phyloP scores from a whole-genome alignment of 192 early-diverging fungal genomes.

The Umbelopsis sp. region DNA sequence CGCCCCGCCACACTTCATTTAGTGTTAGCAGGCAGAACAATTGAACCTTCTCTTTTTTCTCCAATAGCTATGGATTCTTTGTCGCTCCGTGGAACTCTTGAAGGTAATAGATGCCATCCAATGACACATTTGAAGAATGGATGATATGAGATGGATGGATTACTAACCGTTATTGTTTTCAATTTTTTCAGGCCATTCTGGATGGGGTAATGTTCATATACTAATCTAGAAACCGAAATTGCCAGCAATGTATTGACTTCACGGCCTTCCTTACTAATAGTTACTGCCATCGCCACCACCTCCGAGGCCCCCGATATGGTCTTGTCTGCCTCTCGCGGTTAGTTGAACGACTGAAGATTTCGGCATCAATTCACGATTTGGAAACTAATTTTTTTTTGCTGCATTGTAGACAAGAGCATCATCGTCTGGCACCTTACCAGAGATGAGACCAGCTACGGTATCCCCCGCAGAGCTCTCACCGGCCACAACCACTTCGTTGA shows the following conservation, averaged over 20 bases:
- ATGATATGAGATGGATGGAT: constrained; percentile 26
- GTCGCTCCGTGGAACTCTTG: constrained; percentile 24
- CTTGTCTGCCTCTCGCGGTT: constrained; percentile 95
- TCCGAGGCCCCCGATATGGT: constrained; percentile 96
- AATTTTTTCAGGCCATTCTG: constrained; percentile 17
- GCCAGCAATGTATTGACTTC: neutral
- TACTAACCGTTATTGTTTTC: neutral
- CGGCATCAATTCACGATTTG: neutral
- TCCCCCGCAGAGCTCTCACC: constrained; percentile 84
- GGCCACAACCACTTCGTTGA: constrained; percentile 99
- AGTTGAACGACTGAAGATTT: constrained; percentile 28
- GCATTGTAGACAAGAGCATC: constrained; percentile 87
- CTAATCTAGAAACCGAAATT: neutral
- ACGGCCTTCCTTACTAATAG: constrained; percentile 31
- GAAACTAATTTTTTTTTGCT: constrained; percentile 8
- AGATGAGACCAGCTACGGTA: constrained; percentile 92
- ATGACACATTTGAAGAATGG: neutral
- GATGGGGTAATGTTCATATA: constrained; percentile 16
- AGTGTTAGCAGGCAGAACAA: neutral
- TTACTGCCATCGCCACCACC: constrained; percentile 98
- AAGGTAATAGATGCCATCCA: neutral
- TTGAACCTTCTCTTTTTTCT: constrained; percentile 15
- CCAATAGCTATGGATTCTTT: constrained; percentile 21
- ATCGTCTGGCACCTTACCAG: constrained; percentile 96
- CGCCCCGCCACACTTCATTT: neutral